These are phyloP conservation scores for Torrubiellomyces zombiae DNA, from an alignment of 2,329 filamentous ascomycete species.

Conservation along the genomic window DNA sequence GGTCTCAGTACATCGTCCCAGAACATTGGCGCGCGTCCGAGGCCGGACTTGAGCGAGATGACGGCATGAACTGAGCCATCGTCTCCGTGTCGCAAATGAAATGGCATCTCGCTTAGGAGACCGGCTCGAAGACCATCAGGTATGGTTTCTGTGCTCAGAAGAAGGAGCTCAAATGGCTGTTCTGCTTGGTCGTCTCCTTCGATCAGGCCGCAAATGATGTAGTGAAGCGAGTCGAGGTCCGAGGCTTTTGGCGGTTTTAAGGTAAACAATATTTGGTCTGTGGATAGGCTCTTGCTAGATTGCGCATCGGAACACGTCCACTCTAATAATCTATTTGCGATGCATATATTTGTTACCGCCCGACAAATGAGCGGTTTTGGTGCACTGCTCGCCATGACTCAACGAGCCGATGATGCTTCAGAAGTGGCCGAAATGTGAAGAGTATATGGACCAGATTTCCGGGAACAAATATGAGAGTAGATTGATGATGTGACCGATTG, in stretches of 20 bases:
- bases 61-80: slow-evolving; percentile 39
- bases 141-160: slow-evolving; percentile 15
- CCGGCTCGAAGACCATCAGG: slow-evolving; percentile 19
- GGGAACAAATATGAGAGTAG: too few relatives aligned
- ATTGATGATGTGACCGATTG: too few relatives aligned
- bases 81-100: slow-evolving; percentile 13
- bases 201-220: slow-evolving; percentile 21
- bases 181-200: slow-evolving; percentile 14
- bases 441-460: too few relatives aligned
- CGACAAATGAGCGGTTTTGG: too few relatives aligned
- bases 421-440: too few relatives aligned
- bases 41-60: slow-evolving; percentile 51
- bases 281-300: too few relatives aligned
- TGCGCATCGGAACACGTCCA: too few relatives aligned
- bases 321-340: too few relatives aligned
- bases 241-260: slow-evolving; percentile 4
- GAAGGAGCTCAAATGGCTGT: slow-evolving; percentile 12
- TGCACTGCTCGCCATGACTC: too few relatives aligned
- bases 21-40: slow-evolving; percentile 36
- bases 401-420: too few relatives aligned
- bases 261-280: slow-evolving; percentile 14
- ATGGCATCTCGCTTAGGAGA: slow-evolving; percentile 21
- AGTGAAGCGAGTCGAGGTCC: background rate
- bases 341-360: too few relatives aligned
- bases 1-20: slow-evolving; percentile 39